These are phyloP conservation scores for Elaeagnus macrophylla DNA, from an alignment of 306 rosid species.

Conservation along the genomic window DNA sequence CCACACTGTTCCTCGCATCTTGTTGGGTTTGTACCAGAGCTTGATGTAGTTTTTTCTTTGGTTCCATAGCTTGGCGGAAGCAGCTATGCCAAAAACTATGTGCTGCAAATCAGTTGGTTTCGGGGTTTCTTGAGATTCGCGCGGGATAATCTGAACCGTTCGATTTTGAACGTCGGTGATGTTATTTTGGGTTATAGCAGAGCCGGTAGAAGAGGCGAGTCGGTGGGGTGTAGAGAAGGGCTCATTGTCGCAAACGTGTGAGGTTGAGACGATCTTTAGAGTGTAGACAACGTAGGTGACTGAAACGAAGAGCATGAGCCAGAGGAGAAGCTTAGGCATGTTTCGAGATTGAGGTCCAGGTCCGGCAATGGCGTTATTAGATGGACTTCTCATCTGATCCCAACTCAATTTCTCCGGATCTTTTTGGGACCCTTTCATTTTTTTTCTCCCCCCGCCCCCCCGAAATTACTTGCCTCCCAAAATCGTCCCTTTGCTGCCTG, in stretches of 20 bases:
- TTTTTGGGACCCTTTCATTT: slow-evolving; percentile 51
- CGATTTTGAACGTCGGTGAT: slow-evolving; percentile 3
- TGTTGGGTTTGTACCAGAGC: slow-evolving; percentile 59
- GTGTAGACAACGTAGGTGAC: slow-evolving; percentile 67
- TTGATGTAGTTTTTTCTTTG: slow-evolving; percentile 75
- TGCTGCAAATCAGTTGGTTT: slow-evolving; percentile 45
- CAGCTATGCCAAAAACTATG: slow-evolving; percentile 85
- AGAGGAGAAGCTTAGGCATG: slow-evolving; percentile 47
- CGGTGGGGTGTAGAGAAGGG: slow-evolving; percentile 27
- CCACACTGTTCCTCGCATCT: slow-evolving; percentile 86
- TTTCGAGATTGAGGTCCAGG: slow-evolving; percentile 25
- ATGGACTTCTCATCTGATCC: slow-evolving; percentile 49
- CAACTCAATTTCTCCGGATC: slow-evolving; percentile 56
- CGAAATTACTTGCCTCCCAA: background rate
- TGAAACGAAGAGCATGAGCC: slow-evolving; percentile 62
- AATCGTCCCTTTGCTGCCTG: background rate
- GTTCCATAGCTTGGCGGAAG: slow-evolving; percentile 78
- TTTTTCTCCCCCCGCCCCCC: background rate
- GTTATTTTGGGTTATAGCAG: background rate
- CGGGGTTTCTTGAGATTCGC: slow-evolving; percentile 13
- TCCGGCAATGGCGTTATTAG: slow-evolving; percentile 31
- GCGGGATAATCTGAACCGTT: slow-evolving; percentile 10
- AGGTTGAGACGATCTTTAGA: slow-evolving; percentile 49
- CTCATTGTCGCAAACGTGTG: slow-evolving; percentile 42
- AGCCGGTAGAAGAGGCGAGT: background rate